Percentiles rank a stretch among this genome's conserved stretches.
phyloP scores from a whole-genome alignment of 345 rosid species.

The Cardamine chenopodiifolia region DNA sequence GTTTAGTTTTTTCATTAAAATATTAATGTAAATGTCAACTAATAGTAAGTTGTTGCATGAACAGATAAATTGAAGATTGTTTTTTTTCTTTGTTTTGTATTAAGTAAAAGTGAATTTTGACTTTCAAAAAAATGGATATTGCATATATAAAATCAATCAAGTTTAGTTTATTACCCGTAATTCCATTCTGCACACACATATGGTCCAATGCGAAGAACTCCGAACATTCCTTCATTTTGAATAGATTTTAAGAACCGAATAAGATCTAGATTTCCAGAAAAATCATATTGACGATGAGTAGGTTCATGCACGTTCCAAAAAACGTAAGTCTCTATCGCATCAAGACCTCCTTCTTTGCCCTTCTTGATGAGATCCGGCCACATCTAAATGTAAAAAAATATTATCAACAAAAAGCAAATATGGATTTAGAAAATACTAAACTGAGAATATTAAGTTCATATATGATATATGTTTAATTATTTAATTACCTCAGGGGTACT shows the following conservation, averaged over 20 bases:
- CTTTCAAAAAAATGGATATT: too few species aligned
- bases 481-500: conserved; percentile 56
- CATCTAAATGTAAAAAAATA: conserved; percentile 42
- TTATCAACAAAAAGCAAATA: background rate
- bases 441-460: too few species aligned
- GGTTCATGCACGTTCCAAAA: conserved; percentile 67
- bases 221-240: conserved; percentile 48
- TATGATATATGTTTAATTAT: background rate
- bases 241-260: conserved; percentile 49
- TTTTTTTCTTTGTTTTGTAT: too few species aligned
- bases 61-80: too few species aligned
- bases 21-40: too few species aligned
- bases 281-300: conserved; percentile 51
- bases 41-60: too few species aligned
- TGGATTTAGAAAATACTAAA: background rate
- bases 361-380: conserved; percentile 60
- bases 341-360: conserved; percentile 58
- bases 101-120: too few species aligned
- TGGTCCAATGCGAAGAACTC: conserved; percentile 58
- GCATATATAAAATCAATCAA: background rate
- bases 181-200: conserved; percentile 68
- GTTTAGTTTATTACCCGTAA: conserved; percentile 46
- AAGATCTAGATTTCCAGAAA: conserved; percentile 49
- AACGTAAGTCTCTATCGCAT: conserved; percentile 56
- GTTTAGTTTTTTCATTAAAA: too few species aligned